phyloP scores from a whole-genome alignment of 345 rosid species.

The Mallotus nudiflorus region DNA sequence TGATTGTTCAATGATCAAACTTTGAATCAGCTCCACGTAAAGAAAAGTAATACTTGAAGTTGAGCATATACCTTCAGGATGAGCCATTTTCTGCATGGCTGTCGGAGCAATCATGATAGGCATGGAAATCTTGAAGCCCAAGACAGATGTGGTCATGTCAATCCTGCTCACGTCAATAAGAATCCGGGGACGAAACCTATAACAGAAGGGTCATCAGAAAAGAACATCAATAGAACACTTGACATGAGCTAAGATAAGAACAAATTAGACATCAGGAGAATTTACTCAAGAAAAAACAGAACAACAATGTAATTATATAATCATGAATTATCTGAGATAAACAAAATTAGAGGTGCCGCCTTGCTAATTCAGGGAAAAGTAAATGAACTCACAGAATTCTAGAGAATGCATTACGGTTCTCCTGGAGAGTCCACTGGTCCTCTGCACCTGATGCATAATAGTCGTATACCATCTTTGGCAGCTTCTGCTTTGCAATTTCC shows the following conservation, averaged over 20 bases:
- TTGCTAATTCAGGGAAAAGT: not conserved
- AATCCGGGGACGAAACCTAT: slow-evolving; percentile 86
- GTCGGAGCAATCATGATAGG: slow-evolving; percentile 97
- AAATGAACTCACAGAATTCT: slow-evolving; percentile 65
- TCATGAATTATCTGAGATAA: slow-evolving; percentile 2
- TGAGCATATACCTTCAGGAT: slow-evolving; percentile 64
- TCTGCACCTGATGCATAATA: slow-evolving; percentile 95
- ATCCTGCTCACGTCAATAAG: slow-evolving; percentile 87
- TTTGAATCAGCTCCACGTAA: not conserved
- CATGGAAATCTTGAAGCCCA: slow-evolving; percentile 92
- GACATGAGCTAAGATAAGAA: not conserved
- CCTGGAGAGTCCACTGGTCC: slow-evolving; percentile 91
- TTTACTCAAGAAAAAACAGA: not conserved
- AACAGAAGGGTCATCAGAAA: not conserved
- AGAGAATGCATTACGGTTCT: slow-evolving; percentile 82
- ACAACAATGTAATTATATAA: not conserved
- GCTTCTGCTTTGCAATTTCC: slow-evolving; percentile 76
- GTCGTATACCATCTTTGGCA: slow-evolving; percentile 95
- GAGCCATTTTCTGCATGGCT: slow-evolving; percentile 99
- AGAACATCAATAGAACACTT: not conserved
- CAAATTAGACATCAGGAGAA: not conserved
- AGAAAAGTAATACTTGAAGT: not conserved
- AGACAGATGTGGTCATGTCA: slow-evolving; percentile 64
- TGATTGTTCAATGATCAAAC: not conserved
- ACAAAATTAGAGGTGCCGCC: not conserved